phyloP scores from a whole-genome alignment of 768 basidiomycete species.

The button mushroom (Agaricus bisporus) region DNA sequence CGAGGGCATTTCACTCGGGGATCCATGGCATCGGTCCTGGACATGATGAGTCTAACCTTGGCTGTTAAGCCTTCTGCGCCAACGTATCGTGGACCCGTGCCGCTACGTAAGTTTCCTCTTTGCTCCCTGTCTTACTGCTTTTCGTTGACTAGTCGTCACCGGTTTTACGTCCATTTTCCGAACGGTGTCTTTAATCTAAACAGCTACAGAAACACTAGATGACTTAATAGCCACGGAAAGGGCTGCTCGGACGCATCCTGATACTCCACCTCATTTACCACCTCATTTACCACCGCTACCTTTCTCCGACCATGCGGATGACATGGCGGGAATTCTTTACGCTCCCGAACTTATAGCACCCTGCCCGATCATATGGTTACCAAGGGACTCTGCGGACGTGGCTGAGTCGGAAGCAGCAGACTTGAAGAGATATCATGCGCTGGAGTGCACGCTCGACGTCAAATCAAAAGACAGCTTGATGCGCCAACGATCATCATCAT shows the following conservation, averaged over 20 bases:
- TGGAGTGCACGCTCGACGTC: conserved; percentile 68
- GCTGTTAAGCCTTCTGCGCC: conserved; percentile 65
- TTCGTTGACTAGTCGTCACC: background rate
- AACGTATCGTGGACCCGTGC: conserved; percentile 51
- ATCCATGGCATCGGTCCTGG: conserved; percentile 75
- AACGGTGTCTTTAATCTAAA: background rate
- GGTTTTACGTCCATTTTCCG: background rate
- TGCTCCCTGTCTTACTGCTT: conserved; percentile 1
- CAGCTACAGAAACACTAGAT: conserved; percentile 74
- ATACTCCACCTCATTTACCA: conserved; percentile 69
- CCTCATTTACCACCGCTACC: conserved; percentile 63
- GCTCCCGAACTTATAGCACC: conserved; percentile 79
- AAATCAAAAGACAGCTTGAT: conserved; percentile 47
- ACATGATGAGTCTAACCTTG: conserved; percentile 78
- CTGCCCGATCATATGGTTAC: conserved; percentile 79
- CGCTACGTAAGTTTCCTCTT: conserved; percentile 48
- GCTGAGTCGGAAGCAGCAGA: conserved; percentile 73
- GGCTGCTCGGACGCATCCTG: conserved; percentile 71
- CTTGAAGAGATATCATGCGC: conserved; percentile 65
- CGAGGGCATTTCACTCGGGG: conserved; percentile 47
- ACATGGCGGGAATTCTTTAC: conserved; percentile 73
- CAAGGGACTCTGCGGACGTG: conserved; percentile 69
- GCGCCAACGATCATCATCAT: conserved; percentile 28
- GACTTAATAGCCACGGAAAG: conserved; percentile 75
- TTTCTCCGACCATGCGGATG: conserved; percentile 71